Evolutionary conservation across 345 rosid genomes (phyloP).

Genomic region (Triadica sebifera): DNA sequence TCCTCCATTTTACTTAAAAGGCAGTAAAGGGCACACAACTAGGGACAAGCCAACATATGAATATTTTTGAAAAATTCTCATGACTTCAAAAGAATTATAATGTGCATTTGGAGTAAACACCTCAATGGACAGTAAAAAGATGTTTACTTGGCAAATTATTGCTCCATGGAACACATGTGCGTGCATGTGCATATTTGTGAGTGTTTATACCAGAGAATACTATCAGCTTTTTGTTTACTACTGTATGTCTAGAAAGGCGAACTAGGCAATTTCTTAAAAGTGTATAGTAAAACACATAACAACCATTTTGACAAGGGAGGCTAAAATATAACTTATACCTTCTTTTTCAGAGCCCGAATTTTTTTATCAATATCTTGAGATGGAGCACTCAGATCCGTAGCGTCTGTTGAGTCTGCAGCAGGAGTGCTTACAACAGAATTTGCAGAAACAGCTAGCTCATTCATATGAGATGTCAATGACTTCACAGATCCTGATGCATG

Average conservation of each 20-base stretch:
- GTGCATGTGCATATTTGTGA: not conserved
- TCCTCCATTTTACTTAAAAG: not conserved
- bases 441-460: conserved; percentile 58
- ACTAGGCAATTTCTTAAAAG: conserved; percentile 5
- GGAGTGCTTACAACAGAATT: conserved; percentile 31
- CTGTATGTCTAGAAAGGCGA: not conserved
- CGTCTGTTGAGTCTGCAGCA: conserved; percentile 40
- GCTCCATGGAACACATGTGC: not conserved
- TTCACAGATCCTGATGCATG: conserved; percentile 44
- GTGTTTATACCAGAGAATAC: not conserved
- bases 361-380: conserved; percentile 69
- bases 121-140: not conserved
- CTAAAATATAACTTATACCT: conserved; percentile 45
- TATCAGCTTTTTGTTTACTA: not conserved
- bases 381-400: conserved; percentile 35
- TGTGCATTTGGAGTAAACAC: not conserved
- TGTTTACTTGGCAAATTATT: not conserved
- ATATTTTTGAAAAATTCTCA: not conserved
- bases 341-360: conserved; percentile 85
- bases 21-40: not conserved
- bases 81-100: not conserved
- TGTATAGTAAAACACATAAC: not conserved
- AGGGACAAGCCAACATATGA: not conserved
- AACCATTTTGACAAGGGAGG: not conserved
- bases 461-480: conserved; percentile 62